Evolutionary conservation across 257 asterid species (phyloP).

Genomic region (Solanum peruvianum): DNA sequence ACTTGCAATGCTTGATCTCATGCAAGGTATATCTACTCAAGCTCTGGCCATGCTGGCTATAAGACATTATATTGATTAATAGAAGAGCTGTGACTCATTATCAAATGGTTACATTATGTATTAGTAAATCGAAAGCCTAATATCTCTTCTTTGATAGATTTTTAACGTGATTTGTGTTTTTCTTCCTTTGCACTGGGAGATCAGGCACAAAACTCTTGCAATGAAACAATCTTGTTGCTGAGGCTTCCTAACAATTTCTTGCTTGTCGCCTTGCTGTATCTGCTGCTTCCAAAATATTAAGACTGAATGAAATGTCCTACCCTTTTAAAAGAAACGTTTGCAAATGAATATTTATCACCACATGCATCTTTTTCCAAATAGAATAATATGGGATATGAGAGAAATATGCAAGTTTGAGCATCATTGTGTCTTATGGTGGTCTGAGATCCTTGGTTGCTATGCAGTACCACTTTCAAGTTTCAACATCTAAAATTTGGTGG

Average conservation of each 20-base stretch:
- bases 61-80: background rate
- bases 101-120: background rate
- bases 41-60: background rate
- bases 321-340: background rate
- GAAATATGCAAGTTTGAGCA: background rate
- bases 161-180: background rate
- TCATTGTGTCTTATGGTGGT: background rate
- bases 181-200: background rate
- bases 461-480: background rate
- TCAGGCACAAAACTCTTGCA: background rate
- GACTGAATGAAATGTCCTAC: background rate
- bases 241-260: background rate
- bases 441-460: background rate
- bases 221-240: background rate
- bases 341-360: background rate
- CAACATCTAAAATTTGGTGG: background rate
- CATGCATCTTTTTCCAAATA: background rate
- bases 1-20: constrained; percentile 95
- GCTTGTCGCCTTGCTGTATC: background rate
- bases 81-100: background rate
- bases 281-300: background rate
- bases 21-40: constrained; percentile 62
- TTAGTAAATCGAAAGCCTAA: background rate
- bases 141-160: background rate
- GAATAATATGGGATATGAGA: background rate